Conservation (phyloP, 139 green algal genomes). For the Chlorella sp. region DNA sequence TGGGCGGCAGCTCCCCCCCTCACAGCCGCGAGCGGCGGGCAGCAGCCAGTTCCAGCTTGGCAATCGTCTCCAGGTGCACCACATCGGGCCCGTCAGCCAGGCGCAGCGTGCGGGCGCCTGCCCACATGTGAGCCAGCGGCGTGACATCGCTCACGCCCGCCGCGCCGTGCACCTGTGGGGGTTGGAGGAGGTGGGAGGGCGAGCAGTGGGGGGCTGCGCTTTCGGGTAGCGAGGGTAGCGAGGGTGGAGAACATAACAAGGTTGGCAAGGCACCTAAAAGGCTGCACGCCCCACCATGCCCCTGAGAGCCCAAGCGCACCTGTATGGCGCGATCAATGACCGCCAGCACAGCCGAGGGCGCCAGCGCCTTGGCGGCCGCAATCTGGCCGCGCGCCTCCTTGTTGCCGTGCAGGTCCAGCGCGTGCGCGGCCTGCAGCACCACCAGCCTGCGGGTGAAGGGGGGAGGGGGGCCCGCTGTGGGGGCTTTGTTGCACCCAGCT, state of each 20-base stretch:
- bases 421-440: conserved; percentile 83
- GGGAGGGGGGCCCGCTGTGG: too few relatives aligned
- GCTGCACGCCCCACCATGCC: neutral
- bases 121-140: conserved; percentile 86
- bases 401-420: conserved; percentile 83
- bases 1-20: neutral
- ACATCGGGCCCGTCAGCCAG: conserved; percentile 97
- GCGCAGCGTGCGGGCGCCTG: conserved; percentile 87
- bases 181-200: neutral
- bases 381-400: conserved; percentile 85
- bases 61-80: conserved; percentile 95
- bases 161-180: conserved; percentile 78
- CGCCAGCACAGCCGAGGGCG: conserved; percentile 76
- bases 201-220: too few relatives aligned
- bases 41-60: conserved; percentile 76
- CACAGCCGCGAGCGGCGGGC: neutral
- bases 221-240: too few relatives aligned
- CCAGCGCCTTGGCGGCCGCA: conserved; percentile 90
- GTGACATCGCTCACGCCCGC: conserved; percentile 86
- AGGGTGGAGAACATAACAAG: too few relatives aligned
- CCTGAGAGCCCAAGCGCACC: conserved; percentile 33
- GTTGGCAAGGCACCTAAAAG: too few relatives aligned
- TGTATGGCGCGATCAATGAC: conserved; percentile 91
- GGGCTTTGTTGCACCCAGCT: too few relatives aligned
- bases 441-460: conserved; percentile 48